Base-by-base conservation (phyloP, 2,329 filamentous ascomycete species). In the Beauveria bassiana region DNA sequence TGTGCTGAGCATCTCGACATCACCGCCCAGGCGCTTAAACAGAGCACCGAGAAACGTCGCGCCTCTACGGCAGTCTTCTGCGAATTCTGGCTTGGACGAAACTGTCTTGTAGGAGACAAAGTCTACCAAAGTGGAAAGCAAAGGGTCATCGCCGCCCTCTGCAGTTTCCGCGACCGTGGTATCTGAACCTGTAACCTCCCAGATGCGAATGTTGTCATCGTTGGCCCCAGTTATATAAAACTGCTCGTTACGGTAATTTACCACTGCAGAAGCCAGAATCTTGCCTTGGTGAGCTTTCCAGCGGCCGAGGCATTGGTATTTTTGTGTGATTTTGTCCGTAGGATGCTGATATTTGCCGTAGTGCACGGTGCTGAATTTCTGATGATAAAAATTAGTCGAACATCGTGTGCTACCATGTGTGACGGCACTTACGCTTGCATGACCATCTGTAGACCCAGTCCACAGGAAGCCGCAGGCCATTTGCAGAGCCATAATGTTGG, bases 161-260 rank as follows among this genome's bases (percentile, higher is more conserved):
- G 71, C 63, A 2, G 75, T 65, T 1, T 76, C 74, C 62, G 76
- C 77, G 16, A 67, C 68, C 3, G 66, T 59, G 20, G 67, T 68
- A 2, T 68, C 66, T 2, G 69, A 68, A 59, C 78, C 77, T 3
- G 79, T 75, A 57, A 96, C 81, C 66, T 93, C 86, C 95, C 95
- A 99, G 22, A 98, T 84, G 8, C 91, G 89, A 28, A 99, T 85
- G 0, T 87, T 89, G 70, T 92, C 88, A 73, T 99, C 95, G 69
- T 96, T 99, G 53, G 91, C 93, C 9, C 95, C 95, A 0, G 93
- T 97, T 56, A 96, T 91, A 71, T 91, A 95, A n/a, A 95, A 85
- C n/a, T 89, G 84, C 62, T 89, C 85, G 55, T 85, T 83, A 34
- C 88, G 83, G 71, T 88, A 85, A 1, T 79, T 85, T 0, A 88